Conservation (phyloP, 495 filamentous ascomycete species). For the Margaritispora aquatica region DNA sequence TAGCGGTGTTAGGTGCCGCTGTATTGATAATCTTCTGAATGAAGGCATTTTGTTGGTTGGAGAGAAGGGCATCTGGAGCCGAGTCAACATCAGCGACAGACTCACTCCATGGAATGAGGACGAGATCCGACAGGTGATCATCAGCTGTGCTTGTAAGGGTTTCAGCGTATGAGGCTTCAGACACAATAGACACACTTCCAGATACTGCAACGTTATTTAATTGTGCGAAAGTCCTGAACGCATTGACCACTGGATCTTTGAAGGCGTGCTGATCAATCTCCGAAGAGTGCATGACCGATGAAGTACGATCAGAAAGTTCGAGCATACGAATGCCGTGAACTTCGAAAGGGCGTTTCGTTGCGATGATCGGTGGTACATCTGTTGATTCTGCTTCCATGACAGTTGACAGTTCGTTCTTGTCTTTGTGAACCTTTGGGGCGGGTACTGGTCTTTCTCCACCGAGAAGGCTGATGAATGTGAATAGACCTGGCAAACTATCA, state of each 20-base stretch:
- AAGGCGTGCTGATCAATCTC: conserved; percentile 70
- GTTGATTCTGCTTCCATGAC: conserved; percentile 11
- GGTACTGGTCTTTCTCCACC: conserved; percentile 41
- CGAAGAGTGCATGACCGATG: conserved; percentile 90
- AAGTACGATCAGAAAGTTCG: conserved; percentile 87
- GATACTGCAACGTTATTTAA: conserved; percentile 81
- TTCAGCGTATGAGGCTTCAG: conserved; percentile 72
- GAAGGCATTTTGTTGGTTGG: conserved; percentile 55
- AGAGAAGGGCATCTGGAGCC: conserved; percentile 37
- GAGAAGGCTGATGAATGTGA: conserved; percentile 77
- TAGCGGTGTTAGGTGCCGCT: conserved; percentile 62
- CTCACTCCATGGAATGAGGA: conserved; percentile 87
- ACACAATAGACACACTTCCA: conserved; percentile 69
- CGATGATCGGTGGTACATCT: conserved; percentile 9
- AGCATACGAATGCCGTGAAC: conserved; percentile 83
- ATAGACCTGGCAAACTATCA: conserved; percentile 80
- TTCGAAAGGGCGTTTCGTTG: conserved; percentile 52
- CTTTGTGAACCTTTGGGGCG: conserved; percentile 42
- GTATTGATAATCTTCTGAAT: conserved; percentile 56
- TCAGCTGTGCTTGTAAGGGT: conserved; percentile 61
- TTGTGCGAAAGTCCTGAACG: conserved; percentile 82
- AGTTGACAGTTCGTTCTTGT: conserved; percentile 25
- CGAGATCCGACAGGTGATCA: conserved; percentile 66
- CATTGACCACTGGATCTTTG: conserved; percentile 85
- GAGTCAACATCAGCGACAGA: conserved; percentile 52